A percentile compares a stretch with the other conserved stretches of the same genome.
These are phyloP conservation scores for Myrmaecium sp. DNA, from an alignment of 2,329 filamentous ascomycete genomes.

Conservation along the genomic window DNA sequence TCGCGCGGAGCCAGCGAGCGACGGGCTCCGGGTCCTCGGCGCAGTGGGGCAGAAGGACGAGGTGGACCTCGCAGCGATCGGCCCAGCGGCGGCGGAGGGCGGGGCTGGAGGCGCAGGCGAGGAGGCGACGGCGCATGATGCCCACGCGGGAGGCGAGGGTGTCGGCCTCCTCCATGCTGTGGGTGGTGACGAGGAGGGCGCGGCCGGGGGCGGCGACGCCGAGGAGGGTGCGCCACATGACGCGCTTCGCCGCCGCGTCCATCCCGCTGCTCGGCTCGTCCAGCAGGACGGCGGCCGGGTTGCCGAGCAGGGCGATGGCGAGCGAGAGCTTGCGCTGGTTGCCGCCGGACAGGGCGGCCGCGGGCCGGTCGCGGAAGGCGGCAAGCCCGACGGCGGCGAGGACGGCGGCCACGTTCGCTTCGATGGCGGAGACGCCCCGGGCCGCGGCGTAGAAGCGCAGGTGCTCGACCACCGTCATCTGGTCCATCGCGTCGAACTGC, in stretches of 20 bases:
- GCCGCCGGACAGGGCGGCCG: constrained; percentile 64
- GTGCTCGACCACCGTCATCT: constrained; percentile 79
- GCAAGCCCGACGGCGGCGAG: constrained; percentile 65
- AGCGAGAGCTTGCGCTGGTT: constrained; percentile 88
- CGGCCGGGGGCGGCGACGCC: constrained; percentile 53
- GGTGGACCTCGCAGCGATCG: constrained; percentile 62
- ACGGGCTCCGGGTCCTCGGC: constrained; percentile 53
- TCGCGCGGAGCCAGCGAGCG: constrained; percentile 44
- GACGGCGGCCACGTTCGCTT: constrained; percentile 62
- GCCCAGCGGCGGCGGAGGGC: constrained; percentile 59
- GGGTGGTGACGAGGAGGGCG: constrained; percentile 77
- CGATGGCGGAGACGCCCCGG: constrained; percentile 57
- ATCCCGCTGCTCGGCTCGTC: constrained; percentile 83
- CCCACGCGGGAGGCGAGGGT: constrained; percentile 69
- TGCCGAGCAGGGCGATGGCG: constrained; percentile 83
- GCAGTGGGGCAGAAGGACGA: constrained; percentile 60
- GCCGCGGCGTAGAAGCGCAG: constrained; percentile 75
- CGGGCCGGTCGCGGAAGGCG: constrained; percentile 57
- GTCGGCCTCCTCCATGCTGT: constrained; percentile 91
- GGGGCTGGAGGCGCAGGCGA: constrained; percentile 64
- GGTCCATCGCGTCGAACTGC: constrained; percentile 59
- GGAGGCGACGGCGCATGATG: constrained; percentile 73
- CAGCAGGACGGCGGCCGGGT: constrained; percentile 70
- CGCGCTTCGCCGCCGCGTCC: constrained; percentile 75
- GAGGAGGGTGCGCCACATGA: constrained; percentile 81